These are phyloP conservation scores for Erucastrum elatum DNA, from an alignment of 345 rosid species.

Conservation along the genomic window DNA sequence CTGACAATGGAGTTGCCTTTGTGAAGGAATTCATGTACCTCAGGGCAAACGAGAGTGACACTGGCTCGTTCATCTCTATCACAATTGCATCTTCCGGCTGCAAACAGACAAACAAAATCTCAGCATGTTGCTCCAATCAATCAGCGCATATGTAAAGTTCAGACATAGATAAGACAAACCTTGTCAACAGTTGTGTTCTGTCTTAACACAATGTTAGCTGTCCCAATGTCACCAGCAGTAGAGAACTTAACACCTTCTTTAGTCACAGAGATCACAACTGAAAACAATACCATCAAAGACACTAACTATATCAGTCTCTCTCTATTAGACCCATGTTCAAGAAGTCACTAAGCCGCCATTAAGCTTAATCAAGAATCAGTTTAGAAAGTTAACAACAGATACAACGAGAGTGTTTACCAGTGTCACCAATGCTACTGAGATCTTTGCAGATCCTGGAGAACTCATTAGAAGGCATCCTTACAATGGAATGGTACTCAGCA, in stretches of 20 bases:
- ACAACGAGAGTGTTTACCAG: conserved; percentile 44
- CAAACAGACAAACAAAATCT: conserved; percentile 21
- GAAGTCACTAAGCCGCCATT: background rate
- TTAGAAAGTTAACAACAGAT: background rate
- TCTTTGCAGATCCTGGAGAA: conserved; percentile 90
- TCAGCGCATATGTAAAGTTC: background rate
- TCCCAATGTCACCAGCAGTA: conserved; percentile 90
- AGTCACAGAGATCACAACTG: conserved; percentile 90
- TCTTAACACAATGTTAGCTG: conserved; percentile 89
- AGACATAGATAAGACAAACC: conserved; percentile 34
- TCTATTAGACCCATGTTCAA: background rate
- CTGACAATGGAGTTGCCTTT: conserved; percentile 88
- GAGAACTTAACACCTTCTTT: conserved; percentile 99
- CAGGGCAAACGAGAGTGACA: conserved; percentile 84
- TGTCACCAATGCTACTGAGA: conserved; percentile 89
- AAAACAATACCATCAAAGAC: conserved; percentile 13
- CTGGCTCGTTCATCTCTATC: conserved; percentile 94
- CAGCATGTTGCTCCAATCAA: conserved; percentile 4
- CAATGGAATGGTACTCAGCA: conserved; percentile 93
- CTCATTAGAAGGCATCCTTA: conserved; percentile 88
- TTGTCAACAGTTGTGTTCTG: conserved; percentile 93
- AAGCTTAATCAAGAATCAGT: background rate
- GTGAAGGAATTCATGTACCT: conserved; percentile 98
- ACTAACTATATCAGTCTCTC: background rate
- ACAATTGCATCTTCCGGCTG: conserved; percentile 94